These are phyloP conservation scores for Penicillium sp. DNA, from an alignment of 2,329 filamentous ascomycete genomes.

Conservation along the genomic window DNA sequence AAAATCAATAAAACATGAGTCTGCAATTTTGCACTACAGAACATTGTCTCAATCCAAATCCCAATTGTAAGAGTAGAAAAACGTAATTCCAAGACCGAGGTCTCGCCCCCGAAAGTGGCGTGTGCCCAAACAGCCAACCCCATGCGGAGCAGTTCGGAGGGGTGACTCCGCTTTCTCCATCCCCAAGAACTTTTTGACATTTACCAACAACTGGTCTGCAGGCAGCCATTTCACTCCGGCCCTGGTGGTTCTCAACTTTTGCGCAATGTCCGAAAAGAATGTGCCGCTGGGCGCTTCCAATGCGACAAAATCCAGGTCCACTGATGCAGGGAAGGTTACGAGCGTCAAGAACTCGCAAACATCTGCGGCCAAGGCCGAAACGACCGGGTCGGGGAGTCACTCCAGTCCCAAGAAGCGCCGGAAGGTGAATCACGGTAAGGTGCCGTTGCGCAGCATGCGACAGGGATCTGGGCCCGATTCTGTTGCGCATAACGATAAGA, in stretches of 20 bases:
- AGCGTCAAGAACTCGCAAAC: constrained; percentile 31
- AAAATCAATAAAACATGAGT: background rate
- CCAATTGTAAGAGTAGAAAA: constrained; percentile 1
- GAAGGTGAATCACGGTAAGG: constrained; percentile 84
- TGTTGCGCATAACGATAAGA: constrained; percentile 17
- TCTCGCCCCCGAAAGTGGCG: constrained; percentile 5
- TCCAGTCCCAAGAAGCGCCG: constrained; percentile 75
- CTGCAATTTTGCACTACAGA: background rate
- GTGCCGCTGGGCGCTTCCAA: constrained; percentile 27
- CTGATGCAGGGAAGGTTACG: constrained; percentile 29
- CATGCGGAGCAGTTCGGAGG: constrained; percentile 27
- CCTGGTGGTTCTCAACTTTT: constrained; percentile 21
- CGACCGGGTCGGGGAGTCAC: constrained; percentile 33
- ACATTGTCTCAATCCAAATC: background rate
- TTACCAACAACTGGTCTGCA: constrained; percentile 24
- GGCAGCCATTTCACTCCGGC: constrained; percentile 22
- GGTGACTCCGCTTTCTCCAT: constrained; percentile 25
- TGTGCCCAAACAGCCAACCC: constrained; percentile 7
- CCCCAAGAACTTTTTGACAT: constrained; percentile 17
- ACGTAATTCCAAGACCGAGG: constrained; percentile 10
- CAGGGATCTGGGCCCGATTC: constrained; percentile 22
- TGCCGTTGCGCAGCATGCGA: constrained; percentile 27
- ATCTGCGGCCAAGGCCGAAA: constrained; percentile 36
- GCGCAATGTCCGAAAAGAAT: constrained; percentile 33
- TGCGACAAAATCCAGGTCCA: constrained; percentile 18